phyloP scores from a whole-genome alignment of 352 stramenopile genomes.

The Pythium phragmiticola region DNA sequence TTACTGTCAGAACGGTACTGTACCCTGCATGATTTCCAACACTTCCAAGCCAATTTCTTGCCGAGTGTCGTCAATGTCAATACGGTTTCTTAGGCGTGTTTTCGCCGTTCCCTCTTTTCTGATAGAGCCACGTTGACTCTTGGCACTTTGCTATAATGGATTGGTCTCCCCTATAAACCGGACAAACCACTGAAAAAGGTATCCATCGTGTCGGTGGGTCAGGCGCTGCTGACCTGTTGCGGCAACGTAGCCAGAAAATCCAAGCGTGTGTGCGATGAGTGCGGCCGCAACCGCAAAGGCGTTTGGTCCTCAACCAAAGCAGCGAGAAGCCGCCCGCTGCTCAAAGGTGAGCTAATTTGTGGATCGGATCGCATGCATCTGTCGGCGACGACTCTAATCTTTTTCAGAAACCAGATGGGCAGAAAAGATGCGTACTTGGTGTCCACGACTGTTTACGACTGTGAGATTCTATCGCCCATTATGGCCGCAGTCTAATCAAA shows the following conservation, averaged over 20 bases:
- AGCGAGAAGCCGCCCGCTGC: conserved; percentile 2
- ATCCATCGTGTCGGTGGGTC: no score
- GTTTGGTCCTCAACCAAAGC: neutral
- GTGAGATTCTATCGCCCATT: neutral
- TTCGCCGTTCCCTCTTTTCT: conserved; percentile 10
- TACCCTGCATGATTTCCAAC: neutral
- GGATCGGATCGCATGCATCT: conserved; percentile 2
- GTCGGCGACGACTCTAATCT: conserved; percentile 23
- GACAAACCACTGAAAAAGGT: neutral
- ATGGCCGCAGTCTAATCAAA: neutral
- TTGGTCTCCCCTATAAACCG: neutral
- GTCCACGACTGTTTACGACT: no score
- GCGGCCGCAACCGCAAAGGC: neutral
- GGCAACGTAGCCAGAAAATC: no score
- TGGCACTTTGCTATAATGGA: neutral
- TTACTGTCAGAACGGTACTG: neutral
- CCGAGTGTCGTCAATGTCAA: neutral
- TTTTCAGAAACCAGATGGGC: conserved; percentile 30
- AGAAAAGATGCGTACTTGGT: conserved; percentile 6
- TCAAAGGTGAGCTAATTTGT: conserved; percentile 20
- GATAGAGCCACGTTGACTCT: neutral
- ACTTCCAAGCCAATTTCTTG: no score
- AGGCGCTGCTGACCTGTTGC: no score
- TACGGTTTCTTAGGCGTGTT: neutral
- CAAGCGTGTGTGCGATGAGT: no score